Base-by-base conservation (phyloP, 1,284 basidiomycete genomes). In the Lentinula novae-zelandiae region DNA sequence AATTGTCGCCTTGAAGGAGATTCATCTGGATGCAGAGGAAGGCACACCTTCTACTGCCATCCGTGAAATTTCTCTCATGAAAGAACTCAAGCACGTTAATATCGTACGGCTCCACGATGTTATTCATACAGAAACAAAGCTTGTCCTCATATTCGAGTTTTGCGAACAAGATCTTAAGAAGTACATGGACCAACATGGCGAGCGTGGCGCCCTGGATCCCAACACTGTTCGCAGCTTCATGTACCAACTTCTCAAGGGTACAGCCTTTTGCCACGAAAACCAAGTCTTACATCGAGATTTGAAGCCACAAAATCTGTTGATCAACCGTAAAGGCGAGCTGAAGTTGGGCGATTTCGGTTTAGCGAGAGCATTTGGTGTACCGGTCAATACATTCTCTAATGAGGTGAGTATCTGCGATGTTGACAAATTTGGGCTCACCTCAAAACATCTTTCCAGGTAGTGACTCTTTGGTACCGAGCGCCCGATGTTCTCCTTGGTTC, bases 81-180 rank as follows among this genome's bases (percentile, higher is more conserved):
- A 97, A 75, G 94, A 97, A 73, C 86, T 97, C 70, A 94, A 95
- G 72, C 95, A 97, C 69, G 86, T 90, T 77, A 96, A 97, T 76
- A 95, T 96, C 68, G 92, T 95, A 70, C 93, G 96, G 68, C 86
- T 99, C 15, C 89, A 98, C 80, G 97, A 99, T 73, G 97, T 99
- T 61, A 98, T 99, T 64, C 96, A 98, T 73, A 97, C 94, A 20
- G 95, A 99, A 76, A 92, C 95, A 34, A 99, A 99, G 71, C 89
- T 99, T 50, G 93, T 98, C 69, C 93, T 99, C 64, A 97, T 99
- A 63, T 98, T 99, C 73, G 97, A 99, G 75, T 99, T 89, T 73
- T 97, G 97, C 76, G 97, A 99, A 71, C 92, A 96, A 74, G 97
- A 99, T 76, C 82, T 99, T 60, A 99, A 99, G 77, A 95, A 96